Evolutionary conservation across 2,329 filamentous ascomycete species (phyloP), one percentile per base, ranked within the genome.

Genomic region (Sordariomycetes sp.): DNA sequence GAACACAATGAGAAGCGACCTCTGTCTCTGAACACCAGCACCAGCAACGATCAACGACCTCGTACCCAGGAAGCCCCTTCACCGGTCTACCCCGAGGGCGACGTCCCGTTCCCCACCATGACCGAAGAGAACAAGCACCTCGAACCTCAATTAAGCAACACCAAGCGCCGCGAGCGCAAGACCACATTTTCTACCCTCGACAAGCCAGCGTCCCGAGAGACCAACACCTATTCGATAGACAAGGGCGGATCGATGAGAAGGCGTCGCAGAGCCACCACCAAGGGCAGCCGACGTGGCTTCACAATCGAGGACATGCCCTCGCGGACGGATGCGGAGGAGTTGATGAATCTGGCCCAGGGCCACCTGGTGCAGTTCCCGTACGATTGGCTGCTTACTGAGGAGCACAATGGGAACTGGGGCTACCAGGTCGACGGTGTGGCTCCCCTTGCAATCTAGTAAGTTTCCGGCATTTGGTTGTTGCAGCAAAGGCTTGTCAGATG

Each of bases 391-490:
- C 75, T 83, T 47, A 83, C 81, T 36, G 92, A 96, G 61, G 92
- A 96, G 64, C 77, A 80, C 50, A 88, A 86, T 44, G 86, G 87
- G 37, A 94, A 95, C 53, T 98, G 92, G 92, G 73, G 95, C 42
- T 96, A 94, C 61, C 86, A 90, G 52, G 86, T 96, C 36, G 92
- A 98, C 57, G 82, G 93, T 57, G 81, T 98, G 54, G 93, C 92
- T 48, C 92, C 92, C 37, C 68, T 98, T 60, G 87, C 95, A 63
- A 96, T 98, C 50, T 98, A 98, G 84, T 86, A 70, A 79, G 82
- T 72, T 27, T 21, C 26, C n/a, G n/a, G n/a, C n/a, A n/a, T 7
- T 19, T 14, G 23, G 10, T 17, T 28, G 12, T 8, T 7, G 11
- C n/a, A n/a, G n/a, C n/a, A n/a, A n/a, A n/a, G n/a, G n/a, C n/a